phyloP scores from a whole-genome alignment of 768 basidiomycete species.

The Suillus subalutaceus region DNA sequence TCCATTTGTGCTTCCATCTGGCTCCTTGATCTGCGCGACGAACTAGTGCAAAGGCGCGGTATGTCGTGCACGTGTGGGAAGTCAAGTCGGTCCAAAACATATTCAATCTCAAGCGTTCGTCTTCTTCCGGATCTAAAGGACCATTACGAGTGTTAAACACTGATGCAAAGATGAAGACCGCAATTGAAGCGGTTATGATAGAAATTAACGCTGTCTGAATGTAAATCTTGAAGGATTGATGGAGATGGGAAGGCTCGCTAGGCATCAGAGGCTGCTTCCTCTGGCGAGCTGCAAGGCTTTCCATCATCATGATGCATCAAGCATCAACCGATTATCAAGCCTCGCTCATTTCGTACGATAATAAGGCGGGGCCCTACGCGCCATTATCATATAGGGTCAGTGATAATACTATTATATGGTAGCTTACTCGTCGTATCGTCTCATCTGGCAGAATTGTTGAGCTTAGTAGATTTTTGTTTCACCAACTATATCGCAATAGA shows the following conservation, averaged over 20 bases:
- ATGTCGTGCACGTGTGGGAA: slow-evolving; percentile 29
- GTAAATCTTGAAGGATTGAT: background rate
- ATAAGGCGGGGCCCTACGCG: background rate
- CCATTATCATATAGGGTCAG: background rate
- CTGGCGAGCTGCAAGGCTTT: background rate
- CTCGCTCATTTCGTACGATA: background rate
- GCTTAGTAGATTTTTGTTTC: background rate
- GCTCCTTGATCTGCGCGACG: slow-evolving; percentile 72
- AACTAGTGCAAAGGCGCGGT: too few species aligned
- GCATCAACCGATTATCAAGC: background rate
- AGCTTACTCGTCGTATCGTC: background rate
- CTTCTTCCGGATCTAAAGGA: slow-evolving; percentile 23
- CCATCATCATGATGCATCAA: slow-evolving; percentile 2
- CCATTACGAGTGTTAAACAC: slow-evolving; percentile 22
- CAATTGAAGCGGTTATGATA: background rate
- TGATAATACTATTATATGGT: background rate
- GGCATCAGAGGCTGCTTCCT: background rate
- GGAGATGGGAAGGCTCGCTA: background rate
- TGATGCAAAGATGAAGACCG: background rate
- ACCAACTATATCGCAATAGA: background rate
- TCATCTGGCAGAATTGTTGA: background rate
- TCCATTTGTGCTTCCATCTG: slow-evolving; percentile 79
- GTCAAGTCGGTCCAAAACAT: slow-evolving; percentile 26
- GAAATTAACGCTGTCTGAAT: background rate
- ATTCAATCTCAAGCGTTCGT: slow-evolving; percentile 17